Conservation (phyloP, 2,329 filamentous ascomycete species). For the Lecanicillium sp. region DNA sequence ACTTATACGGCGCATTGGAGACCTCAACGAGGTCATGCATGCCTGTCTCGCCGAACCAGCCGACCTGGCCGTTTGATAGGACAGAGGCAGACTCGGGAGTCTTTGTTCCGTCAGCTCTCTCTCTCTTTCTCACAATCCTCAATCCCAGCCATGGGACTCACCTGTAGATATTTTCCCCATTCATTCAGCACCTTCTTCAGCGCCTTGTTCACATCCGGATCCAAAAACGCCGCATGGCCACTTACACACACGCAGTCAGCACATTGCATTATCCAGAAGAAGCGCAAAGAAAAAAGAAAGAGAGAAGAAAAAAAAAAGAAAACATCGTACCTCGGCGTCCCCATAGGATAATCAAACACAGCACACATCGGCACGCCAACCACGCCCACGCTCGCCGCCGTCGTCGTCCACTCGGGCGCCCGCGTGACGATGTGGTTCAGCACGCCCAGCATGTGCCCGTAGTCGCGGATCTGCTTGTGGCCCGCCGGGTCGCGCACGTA, state of each 20-base stretch:
- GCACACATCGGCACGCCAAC: constrained; percentile 13
- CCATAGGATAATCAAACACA: constrained; percentile 43
- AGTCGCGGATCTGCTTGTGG: constrained; percentile 57
- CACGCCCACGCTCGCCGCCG: constrained; percentile 29
- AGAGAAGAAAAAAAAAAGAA: background rate
- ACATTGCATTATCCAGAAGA: too few relatives aligned
- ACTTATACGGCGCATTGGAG: constrained; percentile 40
- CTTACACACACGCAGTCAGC: too few relatives aligned
- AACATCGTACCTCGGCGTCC: constrained; percentile 38
- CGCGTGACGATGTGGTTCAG: constrained; percentile 54
- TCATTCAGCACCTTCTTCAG: constrained; percentile 50
- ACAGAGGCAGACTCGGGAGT: constrained; percentile 50
- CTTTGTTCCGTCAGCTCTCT: constrained; percentile 19
- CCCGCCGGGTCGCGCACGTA: constrained; percentile 59
- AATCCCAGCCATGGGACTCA: constrained; percentile 18
- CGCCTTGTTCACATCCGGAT: constrained; percentile 48
- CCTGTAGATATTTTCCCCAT: constrained; percentile 50
- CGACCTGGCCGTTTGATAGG: constrained; percentile 35
- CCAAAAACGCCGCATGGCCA: constrained; percentile 48
- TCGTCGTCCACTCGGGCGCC: constrained; percentile 48
- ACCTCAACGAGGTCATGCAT: constrained; percentile 44
- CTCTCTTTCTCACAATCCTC: background rate
- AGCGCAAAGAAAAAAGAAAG: background rate
- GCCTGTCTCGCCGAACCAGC: constrained; percentile 52
- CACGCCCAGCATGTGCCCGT: constrained; percentile 58